Evolutionary conservation across 345 rosid genomes (phyloP).

Genomic region (Gossypioides kirkii): DNA sequence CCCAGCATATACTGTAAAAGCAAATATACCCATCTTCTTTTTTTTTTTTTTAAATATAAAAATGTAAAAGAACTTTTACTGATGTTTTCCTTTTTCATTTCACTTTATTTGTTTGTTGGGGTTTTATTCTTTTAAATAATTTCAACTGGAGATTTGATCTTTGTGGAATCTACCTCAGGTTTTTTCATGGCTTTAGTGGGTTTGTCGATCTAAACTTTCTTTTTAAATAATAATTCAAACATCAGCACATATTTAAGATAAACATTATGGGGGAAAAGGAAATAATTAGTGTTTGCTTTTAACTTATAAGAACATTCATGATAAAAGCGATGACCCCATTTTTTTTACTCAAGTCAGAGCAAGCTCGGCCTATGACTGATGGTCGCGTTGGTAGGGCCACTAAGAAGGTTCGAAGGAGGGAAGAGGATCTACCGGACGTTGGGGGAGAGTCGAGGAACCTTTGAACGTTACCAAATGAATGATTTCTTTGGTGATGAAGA

Average conservation of each 20-base stretch:
- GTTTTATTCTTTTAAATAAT: background rate
- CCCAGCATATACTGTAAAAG: constrained; percentile 33
- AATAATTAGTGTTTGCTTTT: no score
- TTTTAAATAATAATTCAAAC: background rate
- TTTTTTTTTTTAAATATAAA: background rate
- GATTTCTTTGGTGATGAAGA: no score
- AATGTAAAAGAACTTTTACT: background rate
- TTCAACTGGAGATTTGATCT: background rate
- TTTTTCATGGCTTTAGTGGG: constrained; percentile 12
- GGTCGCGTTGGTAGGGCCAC: no score
- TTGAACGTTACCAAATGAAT: no score
- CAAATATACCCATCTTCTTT: background rate
- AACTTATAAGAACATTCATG: no score
- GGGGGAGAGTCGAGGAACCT: no score
- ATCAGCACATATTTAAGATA: background rate
- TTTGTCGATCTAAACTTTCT: background rate
- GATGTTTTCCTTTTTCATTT: constrained; percentile 9
- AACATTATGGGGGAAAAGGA: background rate
- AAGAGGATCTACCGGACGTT: no score
- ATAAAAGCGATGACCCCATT: no score
- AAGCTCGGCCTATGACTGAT: no score
- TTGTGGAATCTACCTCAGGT: constrained; percentile 31
- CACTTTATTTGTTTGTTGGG: background rate
- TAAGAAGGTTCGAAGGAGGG: no score
- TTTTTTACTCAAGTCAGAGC: no score